Evolutionary conservation across 306 rosid genomes (phyloP), one percentile per base, ranked within the genome.

Genomic region (Trifolium subterraneum): DNA sequence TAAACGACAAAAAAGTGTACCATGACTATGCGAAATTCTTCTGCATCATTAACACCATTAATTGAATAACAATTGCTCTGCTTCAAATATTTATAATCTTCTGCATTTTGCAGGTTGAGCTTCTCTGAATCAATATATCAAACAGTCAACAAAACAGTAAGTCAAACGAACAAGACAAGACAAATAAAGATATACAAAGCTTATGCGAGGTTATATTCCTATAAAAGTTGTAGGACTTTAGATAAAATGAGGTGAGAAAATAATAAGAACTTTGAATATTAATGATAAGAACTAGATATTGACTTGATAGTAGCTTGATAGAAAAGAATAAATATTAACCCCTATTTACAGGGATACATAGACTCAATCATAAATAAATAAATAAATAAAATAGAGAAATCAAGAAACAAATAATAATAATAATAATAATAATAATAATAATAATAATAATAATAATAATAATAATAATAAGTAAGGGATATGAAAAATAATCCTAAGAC

Each of bases 51-150:
- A 47, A 93, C 86, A 41, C 90, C 94, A 16, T 75, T 44, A 81
- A 93, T 81, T 76, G 93, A 90, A 81, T 83, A 86, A 78, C 97
- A 93, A 83, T 68, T 81, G 80, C 97, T 93, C 81, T 90, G 98
- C 73, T 81, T 84, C 81, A 93, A 80, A 85, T 93, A 93, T 47
- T 86, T 90, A 71, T 93, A 93, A 71, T 90, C 90, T 50, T 85
- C 84, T 2, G 84, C 95, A 67, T 66, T 86, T 81, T 75, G 87
- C 79, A 93, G 82, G 74, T 87, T 89, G 79, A 93, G 78, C 81
- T 73, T 87, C 80, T 84, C 98, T 93, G 89, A 69, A 69, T 77
- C 48, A 45, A 45, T 52, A 74, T 76, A 70, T 71, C 66, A 62
- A 79, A 75, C 4, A 74, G 68, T 80, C 19, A 56, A 73, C 45